phyloP scores from a whole-genome alignment of 2,329 filamentous ascomycete genomes.

The Aspergillus candidus region DNA sequence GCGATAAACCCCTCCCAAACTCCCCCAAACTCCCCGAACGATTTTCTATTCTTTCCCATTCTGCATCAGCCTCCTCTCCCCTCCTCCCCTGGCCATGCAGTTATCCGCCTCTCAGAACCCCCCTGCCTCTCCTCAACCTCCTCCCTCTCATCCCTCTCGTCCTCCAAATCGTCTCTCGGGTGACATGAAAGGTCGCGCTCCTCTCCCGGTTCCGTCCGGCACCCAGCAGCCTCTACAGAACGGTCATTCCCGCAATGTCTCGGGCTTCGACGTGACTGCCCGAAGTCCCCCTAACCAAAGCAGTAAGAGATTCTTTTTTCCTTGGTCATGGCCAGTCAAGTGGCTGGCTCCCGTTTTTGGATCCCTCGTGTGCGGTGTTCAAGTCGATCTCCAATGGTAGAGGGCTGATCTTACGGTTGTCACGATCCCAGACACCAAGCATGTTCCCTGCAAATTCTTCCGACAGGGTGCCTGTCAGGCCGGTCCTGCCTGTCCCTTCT shows the following conservation, averaged over 20 bases:
- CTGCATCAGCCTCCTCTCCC: slow-evolving; percentile 1
- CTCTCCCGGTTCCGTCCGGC: slow-evolving; percentile 34
- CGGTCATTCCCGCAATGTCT: slow-evolving; percentile 38
- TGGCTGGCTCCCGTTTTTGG: neutral
- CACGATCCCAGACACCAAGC: slow-evolving; percentile 67
- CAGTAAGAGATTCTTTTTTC: slow-evolving; percentile 30
- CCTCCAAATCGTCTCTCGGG: slow-evolving; percentile 23
- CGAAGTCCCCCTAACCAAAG: slow-evolving; percentile 43
- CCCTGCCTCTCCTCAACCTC: slow-evolving; percentile 12
- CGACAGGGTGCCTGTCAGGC: slow-evolving; percentile 93
- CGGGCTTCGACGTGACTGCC: slow-evolving; percentile 40
- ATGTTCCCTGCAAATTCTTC: slow-evolving; percentile 99
- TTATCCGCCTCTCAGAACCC: slow-evolving; percentile 18
- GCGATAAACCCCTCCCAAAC: slow-evolving; percentile 19
- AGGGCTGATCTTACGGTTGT: neutral
- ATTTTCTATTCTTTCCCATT: slow-evolving; percentile 11
- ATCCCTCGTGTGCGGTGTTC: neutral
- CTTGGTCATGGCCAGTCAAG: neutral
- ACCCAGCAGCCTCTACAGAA: slow-evolving; percentile 25
- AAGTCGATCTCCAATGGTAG: neutral
- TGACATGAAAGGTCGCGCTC: slow-evolving; percentile 38
- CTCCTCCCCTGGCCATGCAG: slow-evolving; percentile 15
- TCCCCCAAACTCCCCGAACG: neutral
- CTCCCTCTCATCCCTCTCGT: slow-evolving; percentile 18
- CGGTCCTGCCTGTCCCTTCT: slow-evolving; percentile 91